Percentiles rank a stretch among this genome's conserved stretches.
Conservation (phyloP, 2,329 filamentous ascomycete genomes). For the Didymellaceae sp. region DNA sequence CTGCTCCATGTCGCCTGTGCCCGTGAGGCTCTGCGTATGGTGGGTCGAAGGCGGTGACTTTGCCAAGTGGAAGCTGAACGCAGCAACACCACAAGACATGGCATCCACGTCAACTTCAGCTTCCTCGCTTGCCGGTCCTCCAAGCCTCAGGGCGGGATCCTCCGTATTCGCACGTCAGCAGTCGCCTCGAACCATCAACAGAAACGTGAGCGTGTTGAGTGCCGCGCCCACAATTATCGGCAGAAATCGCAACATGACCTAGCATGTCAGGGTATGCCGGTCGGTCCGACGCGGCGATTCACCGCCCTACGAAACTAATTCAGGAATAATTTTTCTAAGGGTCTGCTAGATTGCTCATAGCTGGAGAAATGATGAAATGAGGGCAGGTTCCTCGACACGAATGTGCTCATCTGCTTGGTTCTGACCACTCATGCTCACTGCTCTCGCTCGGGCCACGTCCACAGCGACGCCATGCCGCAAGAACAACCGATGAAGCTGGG, state of each 20-base stretch:
- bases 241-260: slow-evolving; percentile 10
- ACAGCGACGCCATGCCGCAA: slow-evolving; percentile 14
- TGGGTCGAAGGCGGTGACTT: slow-evolving; percentile 13
- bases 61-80: not conserved
- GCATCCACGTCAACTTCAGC: not conserved
- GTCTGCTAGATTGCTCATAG: slow-evolving; percentile 9
- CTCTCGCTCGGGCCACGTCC: not conserved
- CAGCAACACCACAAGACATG: not conserved
- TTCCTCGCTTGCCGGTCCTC: not conserved
- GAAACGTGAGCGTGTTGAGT: slow-evolving; percentile 9
- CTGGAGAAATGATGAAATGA: slow-evolving; percentile 3
- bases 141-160: not conserved
- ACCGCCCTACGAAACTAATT: slow-evolving; percentile 8
- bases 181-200: not conserved
- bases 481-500: slow-evolving; percentile 7
- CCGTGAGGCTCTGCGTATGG: slow-evolving; percentile 16
- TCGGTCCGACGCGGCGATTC: slow-evolving; percentile 7
- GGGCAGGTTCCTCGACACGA: not conserved
- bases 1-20: slow-evolving; percentile 14
- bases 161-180: slow-evolving; percentile 2
- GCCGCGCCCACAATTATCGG: slow-evolving; percentile 15
- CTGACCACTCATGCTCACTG: slow-evolving; percentile 6
- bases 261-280: slow-evolving; percentile 6
- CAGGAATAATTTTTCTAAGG: slow-evolving; percentile 7
- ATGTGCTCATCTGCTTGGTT: not conserved